These are phyloP conservation scores for Actinidia chinensis DNA, from an alignment of 179 eudicot species.

Conservation along the genomic window DNA sequence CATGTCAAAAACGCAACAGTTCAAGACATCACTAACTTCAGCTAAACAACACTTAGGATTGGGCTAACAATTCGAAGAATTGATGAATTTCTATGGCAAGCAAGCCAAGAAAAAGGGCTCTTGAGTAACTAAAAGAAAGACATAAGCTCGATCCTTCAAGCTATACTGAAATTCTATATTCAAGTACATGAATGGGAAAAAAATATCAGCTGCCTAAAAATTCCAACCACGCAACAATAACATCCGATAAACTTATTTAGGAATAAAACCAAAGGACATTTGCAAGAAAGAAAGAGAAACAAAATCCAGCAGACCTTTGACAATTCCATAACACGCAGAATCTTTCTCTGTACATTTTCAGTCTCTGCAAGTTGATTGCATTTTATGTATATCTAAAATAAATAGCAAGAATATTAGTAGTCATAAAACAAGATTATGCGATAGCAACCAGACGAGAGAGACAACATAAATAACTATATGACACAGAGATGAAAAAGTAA, in stretches of 20 bases:
- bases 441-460: slow-evolving; percentile 6
- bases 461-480: background rate
- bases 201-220: slow-evolving; percentile 6
- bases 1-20: background rate
- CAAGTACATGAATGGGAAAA: background rate
- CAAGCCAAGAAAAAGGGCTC: background rate
- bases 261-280: background rate
- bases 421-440: background rate
- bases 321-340: slow-evolving; percentile 77
- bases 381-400: slow-evolving; percentile 60
- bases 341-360: slow-evolving; percentile 67
- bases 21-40: background rate
- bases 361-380: slow-evolving; percentile 61
- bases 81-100: background rate
- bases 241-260: background rate
- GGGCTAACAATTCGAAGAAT: background rate
- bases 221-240: background rate
- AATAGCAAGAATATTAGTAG: slow-evolving; percentile 19
- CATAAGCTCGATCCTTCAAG: background rate
- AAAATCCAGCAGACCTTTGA: slow-evolving; percentile 54
- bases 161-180: background rate
- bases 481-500: background rate
- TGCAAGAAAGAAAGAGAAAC: background rate
- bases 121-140: background rate
- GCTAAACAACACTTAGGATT: background rate